Evolutionary conservation across 441 rosid genomes (phyloP), one percentile per base, ranked within the genome.

Genomic region (Bocquillonia castaneifolia): DNA sequence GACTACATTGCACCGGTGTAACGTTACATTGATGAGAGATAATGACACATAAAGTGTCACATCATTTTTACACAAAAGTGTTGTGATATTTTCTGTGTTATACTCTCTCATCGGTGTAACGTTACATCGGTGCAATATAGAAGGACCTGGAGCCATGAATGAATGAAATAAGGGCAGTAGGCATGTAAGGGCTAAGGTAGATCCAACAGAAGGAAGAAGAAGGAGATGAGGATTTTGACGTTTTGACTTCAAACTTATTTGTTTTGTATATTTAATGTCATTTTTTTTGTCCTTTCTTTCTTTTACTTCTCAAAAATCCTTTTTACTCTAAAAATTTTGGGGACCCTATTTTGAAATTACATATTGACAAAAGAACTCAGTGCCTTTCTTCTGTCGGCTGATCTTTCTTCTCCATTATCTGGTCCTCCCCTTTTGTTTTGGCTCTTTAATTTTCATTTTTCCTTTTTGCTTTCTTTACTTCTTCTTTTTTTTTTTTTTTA

Each of bases 321-420:
- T n/a, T 29, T 29, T 18, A 6, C 23, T 37, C 23, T 51, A 7
- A 10, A 60, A 39, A n/a, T 47, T 18, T 47, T 17, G 18, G 47
- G 32, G 20, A 12, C 31, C 45, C 68, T 20, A 64, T 23, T 51
- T 34, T 20, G 25, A 36, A 63, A 14, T 29, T n/a, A 56, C 2
- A 22, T 51, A 58, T 58, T 34, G 56, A 63, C 6, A 48, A 47
- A 31, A 31, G 36, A 28, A 62, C 39, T 31, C 22, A 1, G 47
- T 26, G 29, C 42, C 20, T 23, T 53, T 28, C 10, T 6, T 63
- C 56, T 56, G 48, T 47, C 55, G 20, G 47, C 22, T 48, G 67
- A 48, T 48, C 31, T 42, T 20, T 18, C 20, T 31, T 63, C 57
- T 63, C 67, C 28, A 48, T 63, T 63, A 63, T 63, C 32, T 45